A percentile compares a stretch with the other conserved stretches of the same genome.
Evolutionary conservation across 2,329 filamentous ascomycete species (phyloP).

Genomic region (Diaporthe aspalathi): DNA sequence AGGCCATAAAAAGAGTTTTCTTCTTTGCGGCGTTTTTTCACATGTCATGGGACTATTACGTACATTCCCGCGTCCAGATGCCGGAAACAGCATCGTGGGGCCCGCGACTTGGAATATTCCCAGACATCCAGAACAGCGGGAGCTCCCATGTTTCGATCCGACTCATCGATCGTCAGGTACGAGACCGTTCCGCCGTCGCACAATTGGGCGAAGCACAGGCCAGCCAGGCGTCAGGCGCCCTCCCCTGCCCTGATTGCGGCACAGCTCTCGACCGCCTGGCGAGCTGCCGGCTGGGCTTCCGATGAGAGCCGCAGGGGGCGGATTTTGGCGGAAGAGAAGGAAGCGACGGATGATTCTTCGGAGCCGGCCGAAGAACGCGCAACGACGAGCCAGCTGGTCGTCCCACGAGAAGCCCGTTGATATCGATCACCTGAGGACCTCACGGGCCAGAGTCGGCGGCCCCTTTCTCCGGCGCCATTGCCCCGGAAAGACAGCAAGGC

Average conservation of each 20-base stretch:
- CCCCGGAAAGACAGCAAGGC: conserved; percentile 2
- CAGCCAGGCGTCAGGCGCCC: conserved; percentile 6
- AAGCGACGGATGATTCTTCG: conserved; percentile 22
- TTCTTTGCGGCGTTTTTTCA: conserved; percentile 3
- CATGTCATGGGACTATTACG: conserved; percentile 33
- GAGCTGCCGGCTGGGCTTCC: neutral
- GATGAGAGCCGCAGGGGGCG: conserved; percentile 16
- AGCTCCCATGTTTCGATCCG: conserved; percentile 34
- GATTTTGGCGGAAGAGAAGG: neutral
- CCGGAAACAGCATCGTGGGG: conserved; percentile 30
- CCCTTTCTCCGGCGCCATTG: neutral
- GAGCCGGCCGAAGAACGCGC: conserved; percentile 26
- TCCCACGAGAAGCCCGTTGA: neutral
- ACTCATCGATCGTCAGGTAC: conserved; percentile 35
- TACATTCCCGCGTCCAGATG: conserved; percentile 37
- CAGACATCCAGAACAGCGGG: conserved; percentile 27
- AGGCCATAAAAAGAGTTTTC: conserved; percentile 1
- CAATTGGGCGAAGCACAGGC: conserved; percentile 26
- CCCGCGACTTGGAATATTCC: conserved; percentile 16
- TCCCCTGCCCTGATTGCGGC: neutral
- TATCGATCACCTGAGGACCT: conserved; percentile 19
- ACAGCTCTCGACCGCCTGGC: neutral
- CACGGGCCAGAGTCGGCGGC: neutral
- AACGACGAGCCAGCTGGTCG: neutral
- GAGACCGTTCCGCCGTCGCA: conserved; percentile 27